Evolutionary conservation across 2,329 filamentous ascomycete species (phyloP).

Genomic region (Phaeosphaeriaceae sp.): DNA sequence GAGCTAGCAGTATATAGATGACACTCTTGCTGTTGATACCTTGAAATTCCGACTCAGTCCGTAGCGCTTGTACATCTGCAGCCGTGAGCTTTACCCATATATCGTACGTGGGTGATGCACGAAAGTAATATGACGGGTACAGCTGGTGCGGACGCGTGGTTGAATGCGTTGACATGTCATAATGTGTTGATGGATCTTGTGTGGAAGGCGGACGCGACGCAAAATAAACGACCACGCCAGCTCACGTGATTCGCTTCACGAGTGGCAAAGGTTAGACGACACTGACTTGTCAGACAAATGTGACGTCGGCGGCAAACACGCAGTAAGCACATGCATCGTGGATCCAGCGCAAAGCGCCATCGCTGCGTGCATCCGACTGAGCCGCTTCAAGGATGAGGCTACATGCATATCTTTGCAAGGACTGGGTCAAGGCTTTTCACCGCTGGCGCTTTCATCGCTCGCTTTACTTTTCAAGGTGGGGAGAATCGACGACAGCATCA

Average conservation of each 20-base stretch:
- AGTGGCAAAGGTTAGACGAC: too few species aligned
- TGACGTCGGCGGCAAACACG: slow-evolving; percentile 18
- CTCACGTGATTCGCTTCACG: slow-evolving; percentile 18
- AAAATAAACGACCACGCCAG: slow-evolving; percentile 14
- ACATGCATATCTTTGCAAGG: slow-evolving; percentile 18
- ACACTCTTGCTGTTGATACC: slow-evolving; percentile 43
- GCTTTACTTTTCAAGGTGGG: slow-evolving; percentile 19
- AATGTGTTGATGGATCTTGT: slow-evolving; percentile 26
- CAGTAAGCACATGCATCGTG: slow-evolving; percentile 15
- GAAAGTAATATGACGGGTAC: slow-evolving; percentile 67
- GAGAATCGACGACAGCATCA: slow-evolving; percentile 13
- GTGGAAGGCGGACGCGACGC: slow-evolving; percentile 19
- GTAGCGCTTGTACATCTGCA: slow-evolving; percentile 61
- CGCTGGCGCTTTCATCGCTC: slow-evolving; percentile 9
- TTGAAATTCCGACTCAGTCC: slow-evolving; percentile 56
- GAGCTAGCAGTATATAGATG: background rate
- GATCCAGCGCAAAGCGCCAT: slow-evolving; percentile 19
- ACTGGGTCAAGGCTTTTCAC: slow-evolving; percentile 32
- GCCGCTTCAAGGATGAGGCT: slow-evolving; percentile 29
- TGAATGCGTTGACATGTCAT: slow-evolving; percentile 40
- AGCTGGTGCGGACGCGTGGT: slow-evolving; percentile 41
- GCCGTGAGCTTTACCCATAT: slow-evolving; percentile 67
- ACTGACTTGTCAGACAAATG: too few species aligned
- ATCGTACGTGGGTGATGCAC: slow-evolving; percentile 65
- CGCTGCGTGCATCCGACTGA: slow-evolving; percentile 27